A percentile compares a stretch with the other conserved stretches of the same genome.
phyloP scores from a whole-genome alignment of 495 filamentous ascomycete genomes.

The Staphylotrichum tortipilum region DNA sequence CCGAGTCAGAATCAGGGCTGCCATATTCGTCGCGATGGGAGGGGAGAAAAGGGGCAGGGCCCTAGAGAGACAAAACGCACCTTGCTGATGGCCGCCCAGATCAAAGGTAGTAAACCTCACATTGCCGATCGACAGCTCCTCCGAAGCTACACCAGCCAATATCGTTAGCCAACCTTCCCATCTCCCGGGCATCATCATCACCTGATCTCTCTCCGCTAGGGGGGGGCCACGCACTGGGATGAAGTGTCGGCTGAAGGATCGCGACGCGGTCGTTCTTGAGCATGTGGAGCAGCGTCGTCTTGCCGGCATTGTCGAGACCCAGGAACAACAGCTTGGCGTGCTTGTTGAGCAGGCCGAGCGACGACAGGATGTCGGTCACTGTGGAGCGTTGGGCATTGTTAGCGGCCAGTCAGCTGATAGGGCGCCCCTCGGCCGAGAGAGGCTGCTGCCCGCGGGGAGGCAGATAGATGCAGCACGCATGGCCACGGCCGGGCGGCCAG shows the following conservation, averaged over 20 bases:
- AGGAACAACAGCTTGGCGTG: slow-evolving; percentile 91
- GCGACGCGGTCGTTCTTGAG: slow-evolving; percentile 96
- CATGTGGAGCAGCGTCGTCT: slow-evolving; percentile 90
- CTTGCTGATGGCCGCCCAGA: slow-evolving; percentile 93
- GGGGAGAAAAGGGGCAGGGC: background rate
- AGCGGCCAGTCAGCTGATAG: too few relatives aligned
- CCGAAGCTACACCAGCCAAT: slow-evolving; percentile 55
- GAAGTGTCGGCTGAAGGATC: slow-evolving; percentile 80
- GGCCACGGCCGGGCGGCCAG: too few relatives aligned
- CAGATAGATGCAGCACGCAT: too few relatives aligned
- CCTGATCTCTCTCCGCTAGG: background rate
- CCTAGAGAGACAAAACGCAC: slow-evolving; percentile 42
- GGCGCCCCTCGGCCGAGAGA: too few relatives aligned
- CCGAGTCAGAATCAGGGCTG: background rate
- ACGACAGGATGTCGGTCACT: slow-evolving; percentile 92
- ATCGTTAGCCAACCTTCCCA: slow-evolving; percentile 16
- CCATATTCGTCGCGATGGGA: background rate
- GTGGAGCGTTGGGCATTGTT: slow-evolving; percentile 7
- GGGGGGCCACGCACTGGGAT: slow-evolving; percentile 59
- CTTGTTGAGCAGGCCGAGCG: slow-evolving; percentile 90
- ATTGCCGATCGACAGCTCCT: slow-evolving; percentile 94
- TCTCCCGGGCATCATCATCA: background rate
- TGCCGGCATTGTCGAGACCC: slow-evolving; percentile 94
- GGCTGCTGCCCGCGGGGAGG: too few relatives aligned
- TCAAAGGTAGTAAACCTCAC: slow-evolving; percentile 97